These are phyloP conservation scores for Trichoderma sp. DNA, from an alignment of 2,329 filamentous ascomycete genomes.

Conservation along the genomic window DNA sequence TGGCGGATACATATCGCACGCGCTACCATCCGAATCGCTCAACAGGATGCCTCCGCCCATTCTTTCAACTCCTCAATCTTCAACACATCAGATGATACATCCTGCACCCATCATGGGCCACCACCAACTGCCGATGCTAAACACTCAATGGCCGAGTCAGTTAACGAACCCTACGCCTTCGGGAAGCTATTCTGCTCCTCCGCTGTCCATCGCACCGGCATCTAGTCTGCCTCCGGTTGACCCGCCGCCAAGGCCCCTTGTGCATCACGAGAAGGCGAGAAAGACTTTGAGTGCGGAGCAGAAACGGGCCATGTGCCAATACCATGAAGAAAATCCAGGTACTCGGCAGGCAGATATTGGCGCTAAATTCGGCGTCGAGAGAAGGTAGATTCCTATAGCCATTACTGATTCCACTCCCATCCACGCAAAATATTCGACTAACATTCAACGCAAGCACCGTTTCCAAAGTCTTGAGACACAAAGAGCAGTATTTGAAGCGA, in stretches of 20 bases:
- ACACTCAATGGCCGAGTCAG: slow-evolving; percentile 80
- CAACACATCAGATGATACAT: slow-evolving; percentile 37
- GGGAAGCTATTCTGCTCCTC: slow-evolving; percentile 59
- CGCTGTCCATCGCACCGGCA: slow-evolving; percentile 60
- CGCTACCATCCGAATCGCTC: slow-evolving; percentile 53
- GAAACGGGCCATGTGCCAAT: slow-evolving; percentile 89
- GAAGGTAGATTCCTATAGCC: slow-evolving; percentile 68
- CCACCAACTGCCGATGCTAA: slow-evolving; percentile 66
- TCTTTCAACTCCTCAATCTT: slow-evolving; percentile 38
- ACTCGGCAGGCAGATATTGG: slow-evolving; percentile 97
- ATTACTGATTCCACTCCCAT: slow-evolving; percentile 26
- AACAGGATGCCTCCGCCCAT: slow-evolving; percentile 60
- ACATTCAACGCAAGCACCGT: slow-evolving; percentile 69
- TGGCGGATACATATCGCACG: slow-evolving; percentile 56
- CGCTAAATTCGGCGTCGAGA: slow-evolving; percentile 89
- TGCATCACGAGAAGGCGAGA: slow-evolving; percentile 63
- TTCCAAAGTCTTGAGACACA: slow-evolving; percentile 94
- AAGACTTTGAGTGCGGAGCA: slow-evolving; percentile 91
- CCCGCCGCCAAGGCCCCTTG: slow-evolving; percentile 33
- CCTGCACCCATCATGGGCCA: slow-evolving; percentile 51
- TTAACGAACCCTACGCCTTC: slow-evolving; percentile 65
- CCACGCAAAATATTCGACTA: slow-evolving; percentile 33
- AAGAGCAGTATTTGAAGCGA: slow-evolving; percentile 91
- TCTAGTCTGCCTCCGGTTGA: slow-evolving; percentile 51
- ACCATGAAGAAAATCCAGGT: slow-evolving; percentile 84